phyloP scores from a whole-genome alignment of 2,329 filamentous ascomycete genomes.

The Epichloe bromicola region DNA sequence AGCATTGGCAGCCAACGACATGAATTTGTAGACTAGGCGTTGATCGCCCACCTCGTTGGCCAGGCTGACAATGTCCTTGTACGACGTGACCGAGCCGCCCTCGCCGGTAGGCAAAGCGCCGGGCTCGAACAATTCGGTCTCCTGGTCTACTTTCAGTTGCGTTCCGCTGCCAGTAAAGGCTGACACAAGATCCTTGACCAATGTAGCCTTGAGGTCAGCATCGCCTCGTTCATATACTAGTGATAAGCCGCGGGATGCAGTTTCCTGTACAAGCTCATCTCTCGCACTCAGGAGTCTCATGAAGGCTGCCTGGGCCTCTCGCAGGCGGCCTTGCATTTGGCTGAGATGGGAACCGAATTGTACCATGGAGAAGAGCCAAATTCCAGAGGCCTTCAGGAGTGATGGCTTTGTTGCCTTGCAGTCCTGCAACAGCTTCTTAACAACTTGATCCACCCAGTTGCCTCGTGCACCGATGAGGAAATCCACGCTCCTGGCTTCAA shows the following conservation, averaged over 20 bases:
- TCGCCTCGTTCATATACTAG: constrained; percentile 91
- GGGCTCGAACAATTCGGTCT: constrained; percentile 88
- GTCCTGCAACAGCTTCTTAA: constrained; percentile 63
- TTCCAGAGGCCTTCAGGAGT: constrained; percentile 79
- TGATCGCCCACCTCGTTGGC: constrained; percentile 96
- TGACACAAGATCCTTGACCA: constrained; percentile 77
- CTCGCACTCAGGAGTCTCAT: constrained; percentile 75
- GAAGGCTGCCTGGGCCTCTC: constrained; percentile 75
- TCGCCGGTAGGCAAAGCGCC: constrained; percentile 84
- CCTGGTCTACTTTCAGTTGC: constrained; percentile 69
- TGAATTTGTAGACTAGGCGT: constrained; percentile 94
- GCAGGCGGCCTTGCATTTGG: constrained; percentile 59
- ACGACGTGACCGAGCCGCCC: constrained; percentile 80
- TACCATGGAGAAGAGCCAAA: constrained; percentile 86
- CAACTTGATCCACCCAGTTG: constrained; percentile 35
- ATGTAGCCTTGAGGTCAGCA: constrained; percentile 60
- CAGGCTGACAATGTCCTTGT: constrained; percentile 91
- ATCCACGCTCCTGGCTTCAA: constrained; percentile 38
- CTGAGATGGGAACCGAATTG: constrained; percentile 76
- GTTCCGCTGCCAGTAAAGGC: constrained; percentile 72
- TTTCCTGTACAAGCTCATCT: constrained; percentile 92
- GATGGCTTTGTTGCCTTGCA: constrained; percentile 80
- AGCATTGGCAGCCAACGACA: constrained; percentile 91
- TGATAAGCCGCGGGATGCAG: constrained; percentile 79
- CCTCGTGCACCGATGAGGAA: constrained; percentile 26